Evolutionary conservation across 345 rosid genomes (phyloP).

Genomic region (Erodium maritimum): DNA sequence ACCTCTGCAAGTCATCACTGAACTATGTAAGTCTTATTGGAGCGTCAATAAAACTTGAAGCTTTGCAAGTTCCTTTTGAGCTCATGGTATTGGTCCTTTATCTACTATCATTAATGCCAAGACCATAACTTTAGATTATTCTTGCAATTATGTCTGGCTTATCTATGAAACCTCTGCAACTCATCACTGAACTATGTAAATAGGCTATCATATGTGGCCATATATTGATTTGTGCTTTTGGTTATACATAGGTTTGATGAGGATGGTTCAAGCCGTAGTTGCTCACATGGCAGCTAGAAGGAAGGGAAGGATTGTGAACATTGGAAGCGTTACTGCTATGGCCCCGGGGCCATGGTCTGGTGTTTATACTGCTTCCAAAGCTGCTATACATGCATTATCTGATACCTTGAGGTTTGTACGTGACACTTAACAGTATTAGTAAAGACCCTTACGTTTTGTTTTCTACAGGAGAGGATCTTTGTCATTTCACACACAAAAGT

Average conservation of each 20-base stretch:
- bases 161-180: neutral
- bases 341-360: slow-evolving; percentile 72
- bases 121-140: too few relatives aligned
- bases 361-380: slow-evolving; percentile 72
- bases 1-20: too few relatives aligned
- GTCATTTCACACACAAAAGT: too few relatives aligned
- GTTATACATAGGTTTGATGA: slow-evolving; percentile 41
- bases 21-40: too few relatives aligned
- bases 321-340: slow-evolving; percentile 55
- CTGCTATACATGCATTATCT: slow-evolving; percentile 70
- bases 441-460: too few relatives aligned
- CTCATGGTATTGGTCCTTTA: too few relatives aligned
- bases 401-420: slow-evolving; percentile 60
- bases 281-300: slow-evolving; percentile 76
- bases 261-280: slow-evolving; percentile 77
- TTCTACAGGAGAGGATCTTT: too few relatives aligned
- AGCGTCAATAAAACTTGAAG: too few relatives aligned
- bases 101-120: too few relatives aligned
- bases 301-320: slow-evolving; percentile 59
- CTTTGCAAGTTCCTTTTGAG: too few relatives aligned
- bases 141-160: too few relatives aligned
- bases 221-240: neutral
- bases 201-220: neutral
- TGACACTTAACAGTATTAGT: neutral
- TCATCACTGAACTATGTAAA: neutral